Evolutionary conservation across 2,329 filamentous ascomycete genomes (phyloP).

Genomic region (Fusarium tricinctum): DNA sequence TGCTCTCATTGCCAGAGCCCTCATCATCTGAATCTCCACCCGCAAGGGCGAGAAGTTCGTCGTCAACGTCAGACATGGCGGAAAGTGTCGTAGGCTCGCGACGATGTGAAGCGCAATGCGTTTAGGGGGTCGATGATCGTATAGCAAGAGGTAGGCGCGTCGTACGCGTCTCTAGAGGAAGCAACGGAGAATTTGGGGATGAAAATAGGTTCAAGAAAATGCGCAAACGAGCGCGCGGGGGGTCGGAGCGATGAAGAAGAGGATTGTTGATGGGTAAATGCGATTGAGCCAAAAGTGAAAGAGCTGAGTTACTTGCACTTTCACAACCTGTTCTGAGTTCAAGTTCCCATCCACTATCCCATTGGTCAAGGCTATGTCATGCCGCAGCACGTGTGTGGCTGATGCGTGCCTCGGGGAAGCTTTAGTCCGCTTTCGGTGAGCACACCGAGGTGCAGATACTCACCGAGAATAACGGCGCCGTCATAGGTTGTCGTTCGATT

Average conservation of each 20-base stretch:
- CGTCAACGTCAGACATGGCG: constrained; percentile 89
- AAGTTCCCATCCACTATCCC: constrained; percentile 37
- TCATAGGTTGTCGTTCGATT: constrained; percentile 48
- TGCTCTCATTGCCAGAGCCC: constrained; percentile 66
- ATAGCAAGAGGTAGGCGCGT: constrained; percentile 25
- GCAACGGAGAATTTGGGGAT: constrained; percentile 2
- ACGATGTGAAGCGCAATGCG: constrained; percentile 18
- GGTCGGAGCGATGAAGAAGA: constrained; percentile 20
- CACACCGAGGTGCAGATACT: constrained; percentile 14
- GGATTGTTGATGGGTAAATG: constrained; percentile 30
- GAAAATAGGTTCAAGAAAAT: constrained; percentile 11
- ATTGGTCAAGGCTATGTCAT: constrained; percentile 50
- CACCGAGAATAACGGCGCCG: constrained; percentile 40
- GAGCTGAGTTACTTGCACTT: constrained; percentile 33
- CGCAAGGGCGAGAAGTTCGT: constrained; percentile 92
- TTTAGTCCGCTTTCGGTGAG: constrained; percentile 47
- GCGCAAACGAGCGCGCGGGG: constrained; percentile 21
- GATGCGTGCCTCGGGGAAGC: constrained; percentile 39
- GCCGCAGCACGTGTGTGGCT: constrained; percentile 46
- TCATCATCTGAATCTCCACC: constrained; percentile 79
- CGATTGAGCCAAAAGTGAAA: constrained; percentile 34
- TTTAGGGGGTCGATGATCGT: constrained; percentile 27
- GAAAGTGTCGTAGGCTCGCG: constrained; percentile 11
- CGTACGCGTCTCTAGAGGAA: constrained; percentile 28
- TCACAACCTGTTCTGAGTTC: constrained; percentile 44